Conservation (phyloP, 108 stramenopile species). For the Licmophora abbreviata region DNA sequence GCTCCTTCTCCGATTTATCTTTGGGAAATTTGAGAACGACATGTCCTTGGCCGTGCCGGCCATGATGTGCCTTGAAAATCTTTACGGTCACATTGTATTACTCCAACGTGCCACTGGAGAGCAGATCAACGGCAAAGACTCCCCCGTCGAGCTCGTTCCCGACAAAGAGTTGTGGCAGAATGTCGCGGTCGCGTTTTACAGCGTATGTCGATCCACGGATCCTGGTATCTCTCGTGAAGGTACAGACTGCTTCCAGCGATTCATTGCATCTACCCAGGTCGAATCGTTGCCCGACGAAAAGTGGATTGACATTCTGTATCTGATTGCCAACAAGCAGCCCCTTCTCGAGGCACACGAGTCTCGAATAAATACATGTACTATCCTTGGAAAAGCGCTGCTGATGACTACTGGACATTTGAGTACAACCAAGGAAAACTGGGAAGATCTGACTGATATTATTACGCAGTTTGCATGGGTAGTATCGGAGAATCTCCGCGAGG, state of each 20-base stretch:
- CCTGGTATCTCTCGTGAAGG: constrained; percentile 41
- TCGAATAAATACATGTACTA: constrained; percentile 43
- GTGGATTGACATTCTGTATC: constrained; percentile 51
- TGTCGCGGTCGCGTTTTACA: constrained; percentile 51
- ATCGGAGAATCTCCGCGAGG: constrained; percentile 52
- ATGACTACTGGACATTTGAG: constrained; percentile 34
- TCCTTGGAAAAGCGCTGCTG: constrained; percentile 56
- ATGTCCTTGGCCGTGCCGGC: constrained; percentile 46
- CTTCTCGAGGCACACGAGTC: constrained; percentile 22
- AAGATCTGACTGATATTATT: constrained; percentile 55
- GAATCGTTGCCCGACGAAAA: constrained; percentile 54
- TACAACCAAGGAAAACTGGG: constrained; percentile 39
- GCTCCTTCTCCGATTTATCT: constrained; percentile 50
- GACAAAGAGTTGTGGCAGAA: constrained; percentile 42
- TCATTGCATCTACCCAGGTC: constrained; percentile 42
- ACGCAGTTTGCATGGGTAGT: constrained; percentile 37
- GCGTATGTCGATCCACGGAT: constrained; percentile 45
- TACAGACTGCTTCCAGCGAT: constrained; percentile 49
- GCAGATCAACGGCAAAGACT: constrained; percentile 11
- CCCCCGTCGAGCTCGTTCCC: constrained; percentile 15
- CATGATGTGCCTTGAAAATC: constrained; percentile 66
- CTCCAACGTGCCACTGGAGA: constrained; percentile 10
- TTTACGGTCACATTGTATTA: constrained; percentile 45
- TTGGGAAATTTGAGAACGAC: constrained; percentile 58
- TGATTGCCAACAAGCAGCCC: constrained; percentile 49